A percentile compares a stretch with the other conserved stretches of the same genome.
Evolutionary conservation across 805 yeast genomes (phyloP).

Genomic region (Zygoascus flipseniorum): DNA sequence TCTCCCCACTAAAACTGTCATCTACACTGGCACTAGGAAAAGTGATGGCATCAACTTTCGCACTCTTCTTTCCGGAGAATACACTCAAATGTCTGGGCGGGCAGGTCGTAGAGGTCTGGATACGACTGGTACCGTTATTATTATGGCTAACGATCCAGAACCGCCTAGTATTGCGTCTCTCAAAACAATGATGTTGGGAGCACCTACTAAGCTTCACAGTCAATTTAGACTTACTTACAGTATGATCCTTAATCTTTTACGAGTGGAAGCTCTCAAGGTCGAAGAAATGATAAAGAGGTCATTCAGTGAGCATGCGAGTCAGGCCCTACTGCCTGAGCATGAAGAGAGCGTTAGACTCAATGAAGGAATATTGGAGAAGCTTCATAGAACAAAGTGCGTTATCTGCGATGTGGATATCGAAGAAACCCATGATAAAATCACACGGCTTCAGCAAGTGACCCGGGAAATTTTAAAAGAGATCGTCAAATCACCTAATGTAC

Average conservation of each 20-base stretch:
- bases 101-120: slow-evolving; percentile 98
- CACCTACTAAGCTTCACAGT: slow-evolving; percentile 80
- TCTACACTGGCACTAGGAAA: slow-evolving; percentile 74
- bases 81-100: slow-evolving; percentile 96
- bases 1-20: slow-evolving; percentile 93
- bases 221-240: slow-evolving; percentile 93
- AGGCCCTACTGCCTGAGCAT: slow-evolving; percentile 78
- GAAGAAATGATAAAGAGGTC: slow-evolving; percentile 98
- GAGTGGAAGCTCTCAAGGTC: slow-evolving; percentile 92
- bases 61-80: slow-evolving; percentile 86
- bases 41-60: slow-evolving; percentile 86
- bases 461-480: slow-evolving; percentile 41
- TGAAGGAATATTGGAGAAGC: slow-evolving; percentile 36
- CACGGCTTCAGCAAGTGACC: slow-evolving; percentile 28
- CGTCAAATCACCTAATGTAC: slow-evolving; percentile 39
- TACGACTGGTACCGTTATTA: slow-evolving; percentile 85
- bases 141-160: slow-evolving; percentile 50
- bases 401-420: slow-evolving; percentile 38
- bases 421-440: slow-evolving; percentile 30
- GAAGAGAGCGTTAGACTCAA: slow-evolving; percentile 53
- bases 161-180: slow-evolving; percentile 38
- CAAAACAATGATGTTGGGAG: slow-evolving; percentile 77
- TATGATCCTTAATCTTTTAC: slow-evolving; percentile 81
- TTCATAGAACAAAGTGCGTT: slow-evolving; percentile 30
- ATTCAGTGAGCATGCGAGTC: slow-evolving; percentile 84